Percentiles rank a stretch among this genome's conserved stretches.
Evolutionary conservation across 306 rosid species (phyloP).

Genomic region (Vicia faba): DNA sequence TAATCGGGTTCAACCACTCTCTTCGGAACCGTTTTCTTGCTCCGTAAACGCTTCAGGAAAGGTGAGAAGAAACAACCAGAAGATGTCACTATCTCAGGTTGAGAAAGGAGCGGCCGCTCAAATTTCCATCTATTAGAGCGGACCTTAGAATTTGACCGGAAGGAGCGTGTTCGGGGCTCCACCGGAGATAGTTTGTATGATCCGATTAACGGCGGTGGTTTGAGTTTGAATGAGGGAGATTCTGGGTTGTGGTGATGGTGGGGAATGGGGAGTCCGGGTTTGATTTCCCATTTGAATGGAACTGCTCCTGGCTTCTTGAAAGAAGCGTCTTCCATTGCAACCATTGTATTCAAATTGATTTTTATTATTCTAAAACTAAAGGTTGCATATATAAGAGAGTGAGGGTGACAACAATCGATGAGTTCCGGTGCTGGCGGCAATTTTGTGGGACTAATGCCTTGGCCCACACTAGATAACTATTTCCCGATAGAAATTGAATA

Average conservation of each 20-base stretch:
- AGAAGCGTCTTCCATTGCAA: constrained; percentile 43
- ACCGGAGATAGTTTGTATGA: constrained; percentile 31
- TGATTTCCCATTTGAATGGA: constrained; percentile 94
- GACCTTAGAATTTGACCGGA: constrained; percentile 47
- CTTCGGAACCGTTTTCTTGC: constrained; percentile 36
- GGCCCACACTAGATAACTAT: no score
- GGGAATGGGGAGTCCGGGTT: constrained; percentile 81
- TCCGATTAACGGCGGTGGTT: constrained; percentile 66
- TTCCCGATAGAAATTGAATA: no score
- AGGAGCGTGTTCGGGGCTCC: constrained; percentile 45
- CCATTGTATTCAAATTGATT: constrained; percentile 43
- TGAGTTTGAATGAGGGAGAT: constrained; percentile 46
- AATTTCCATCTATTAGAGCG: constrained; percentile 70
- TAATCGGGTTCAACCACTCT: constrained; percentile 33
- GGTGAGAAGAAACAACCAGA: constrained; percentile 79
- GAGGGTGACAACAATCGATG: not conserved
- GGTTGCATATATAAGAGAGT: not conserved
- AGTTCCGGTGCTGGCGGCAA: constrained; percentile 53
- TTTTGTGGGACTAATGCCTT: no score
- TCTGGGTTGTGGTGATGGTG: constrained; percentile 33
- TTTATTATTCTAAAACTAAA: not conserved
- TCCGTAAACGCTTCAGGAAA: constrained; percentile 45
- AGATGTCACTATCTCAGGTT: constrained; percentile 45
- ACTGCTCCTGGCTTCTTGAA: constrained; percentile 72
- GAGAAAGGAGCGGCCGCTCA: constrained; percentile 39